phyloP scores from a whole-genome alignment of 331 rosid species.

The Malus hybrid region DNA sequence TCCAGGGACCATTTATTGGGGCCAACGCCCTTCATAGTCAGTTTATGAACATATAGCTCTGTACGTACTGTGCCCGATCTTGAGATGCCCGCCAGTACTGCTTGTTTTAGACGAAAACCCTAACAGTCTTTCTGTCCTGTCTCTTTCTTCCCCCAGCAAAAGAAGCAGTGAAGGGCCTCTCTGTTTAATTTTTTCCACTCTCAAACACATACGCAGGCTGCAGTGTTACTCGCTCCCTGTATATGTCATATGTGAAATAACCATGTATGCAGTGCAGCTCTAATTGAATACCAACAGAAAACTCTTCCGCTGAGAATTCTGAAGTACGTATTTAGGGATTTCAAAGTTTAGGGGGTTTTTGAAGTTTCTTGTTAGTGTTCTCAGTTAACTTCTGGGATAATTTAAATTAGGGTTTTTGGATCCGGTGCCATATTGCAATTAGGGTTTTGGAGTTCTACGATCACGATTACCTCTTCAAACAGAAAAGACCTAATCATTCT shows the following conservation, averaged over 20 bases:
- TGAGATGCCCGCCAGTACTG: conserved; percentile 2
- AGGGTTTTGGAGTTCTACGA: background rate
- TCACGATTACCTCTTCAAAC: background rate
- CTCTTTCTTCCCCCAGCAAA: conserved; percentile 4
- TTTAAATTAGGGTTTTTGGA: background rate
- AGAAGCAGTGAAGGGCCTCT: background rate
- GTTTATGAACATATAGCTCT: background rate
- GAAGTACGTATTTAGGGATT: background rate
- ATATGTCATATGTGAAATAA: background rate
- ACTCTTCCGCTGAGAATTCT: background rate
- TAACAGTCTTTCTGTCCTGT: background rate
- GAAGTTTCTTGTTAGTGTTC: background rate
- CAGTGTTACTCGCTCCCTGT: background rate
- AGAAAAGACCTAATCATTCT: background rate
- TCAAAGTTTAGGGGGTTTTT: background rate
- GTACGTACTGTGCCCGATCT: background rate
- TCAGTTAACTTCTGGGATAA: background rate
- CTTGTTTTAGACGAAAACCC: conserved; percentile 7
- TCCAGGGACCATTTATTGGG: conserved; percentile 12
- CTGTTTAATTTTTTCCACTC: background rate
- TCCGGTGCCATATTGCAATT: too few species aligned
- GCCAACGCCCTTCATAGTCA: background rate
- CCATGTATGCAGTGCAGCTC: background rate
- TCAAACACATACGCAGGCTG: background rate
- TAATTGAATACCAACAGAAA: background rate